phyloP scores from a whole-genome alignment of 2,329 filamentous ascomycete species.

The Aspergillus viridinutans region DNA sequence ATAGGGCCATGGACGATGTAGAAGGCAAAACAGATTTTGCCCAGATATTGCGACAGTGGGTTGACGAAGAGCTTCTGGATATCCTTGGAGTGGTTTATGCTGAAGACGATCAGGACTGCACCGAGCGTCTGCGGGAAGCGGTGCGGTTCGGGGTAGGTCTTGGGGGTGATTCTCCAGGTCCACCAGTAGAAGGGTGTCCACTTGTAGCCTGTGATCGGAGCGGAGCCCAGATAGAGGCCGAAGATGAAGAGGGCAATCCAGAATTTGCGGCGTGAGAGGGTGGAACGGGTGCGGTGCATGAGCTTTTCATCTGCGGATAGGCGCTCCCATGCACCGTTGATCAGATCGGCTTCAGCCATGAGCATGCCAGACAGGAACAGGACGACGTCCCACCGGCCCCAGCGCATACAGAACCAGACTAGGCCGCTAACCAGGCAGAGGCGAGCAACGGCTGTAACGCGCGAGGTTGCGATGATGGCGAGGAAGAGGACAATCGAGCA shows the following conservation, averaged over 20 bases:
- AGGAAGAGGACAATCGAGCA: constrained; percentile 43
- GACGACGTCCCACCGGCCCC: constrained; percentile 42
- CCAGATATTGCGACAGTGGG: constrained; percentile 42
- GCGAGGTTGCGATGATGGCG: constrained; percentile 38
- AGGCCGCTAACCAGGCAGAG: constrained; percentile 30
- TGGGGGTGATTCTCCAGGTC: constrained; percentile 37
- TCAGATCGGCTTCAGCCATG: constrained; percentile 42
- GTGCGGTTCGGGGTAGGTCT: constrained; percentile 40
- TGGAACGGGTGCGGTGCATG: constrained; percentile 3
- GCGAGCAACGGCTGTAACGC: constrained; percentile 30
- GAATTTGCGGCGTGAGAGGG: constrained; percentile 23
- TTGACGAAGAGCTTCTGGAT: constrained; percentile 42
- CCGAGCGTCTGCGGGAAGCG: constrained; percentile 44
- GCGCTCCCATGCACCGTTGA: constrained; percentile 35
- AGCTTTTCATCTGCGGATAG: constrained; percentile 15
- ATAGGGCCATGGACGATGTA: constrained; percentile 47
- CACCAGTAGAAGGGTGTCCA: constrained; percentile 42
- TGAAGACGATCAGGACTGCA: constrained; percentile 40
- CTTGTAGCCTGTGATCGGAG: constrained; percentile 37
- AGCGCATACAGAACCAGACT: constrained; percentile 39
- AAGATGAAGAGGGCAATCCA: constrained; percentile 37
- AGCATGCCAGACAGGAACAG: constrained; percentile 41
- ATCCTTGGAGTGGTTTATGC: constrained; percentile 37
- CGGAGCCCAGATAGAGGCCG: constrained; percentile 42
- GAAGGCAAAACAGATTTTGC: constrained; percentile 46